A percentile compares a stretch with the other conserved stretches of the same genome.
These are phyloP conservation scores for Lachnellula occidentalis DNA, from an alignment of 2,329 filamentous ascomycete genomes.

Conservation along the genomic window DNA sequence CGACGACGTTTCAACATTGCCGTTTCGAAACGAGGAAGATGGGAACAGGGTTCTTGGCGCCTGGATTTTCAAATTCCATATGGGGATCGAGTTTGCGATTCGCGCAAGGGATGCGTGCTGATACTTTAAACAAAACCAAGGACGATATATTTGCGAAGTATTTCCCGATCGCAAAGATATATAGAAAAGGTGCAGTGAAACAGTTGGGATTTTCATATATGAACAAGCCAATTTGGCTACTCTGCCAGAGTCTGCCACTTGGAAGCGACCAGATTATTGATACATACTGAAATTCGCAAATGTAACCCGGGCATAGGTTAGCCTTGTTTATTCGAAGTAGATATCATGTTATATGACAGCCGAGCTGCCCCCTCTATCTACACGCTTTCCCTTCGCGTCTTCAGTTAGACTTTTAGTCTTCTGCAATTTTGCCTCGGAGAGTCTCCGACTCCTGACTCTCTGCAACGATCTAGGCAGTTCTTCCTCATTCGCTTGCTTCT, in stretches of 20 bases:
- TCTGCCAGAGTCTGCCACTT: too few species aligned
- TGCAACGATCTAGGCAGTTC: slow-evolving; percentile 43
- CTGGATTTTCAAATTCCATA: too few species aligned
- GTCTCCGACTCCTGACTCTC: slow-evolving; percentile 40
- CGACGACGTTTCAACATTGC: slow-evolving; percentile 2
- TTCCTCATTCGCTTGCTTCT: slow-evolving; percentile 30
- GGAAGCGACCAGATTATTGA: too few species aligned
- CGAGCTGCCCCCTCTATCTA: background rate
- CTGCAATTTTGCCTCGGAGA: slow-evolving; percentile 25
- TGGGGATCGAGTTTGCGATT: background rate
- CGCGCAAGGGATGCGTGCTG: background rate
- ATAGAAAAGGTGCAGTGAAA: too few species aligned
- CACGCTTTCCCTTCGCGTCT: background rate
- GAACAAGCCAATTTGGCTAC: too few species aligned
- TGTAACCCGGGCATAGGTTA: background rate
- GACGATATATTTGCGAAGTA: too few species aligned
- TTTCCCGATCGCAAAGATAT: too few species aligned
- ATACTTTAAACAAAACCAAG: too few species aligned
- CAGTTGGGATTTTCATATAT: background rate
- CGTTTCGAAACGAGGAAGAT: slow-evolving; percentile 1
- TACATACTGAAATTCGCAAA: background rate
- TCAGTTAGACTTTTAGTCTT: slow-evolving; percentile 17
- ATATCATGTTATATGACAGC: background rate
- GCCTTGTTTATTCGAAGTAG: background rate
- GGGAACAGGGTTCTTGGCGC: background rate